Evolutionary conservation across 2,329 filamentous ascomycete species (phyloP).

Genomic region (Tolypocladium guangdongense): DNA sequence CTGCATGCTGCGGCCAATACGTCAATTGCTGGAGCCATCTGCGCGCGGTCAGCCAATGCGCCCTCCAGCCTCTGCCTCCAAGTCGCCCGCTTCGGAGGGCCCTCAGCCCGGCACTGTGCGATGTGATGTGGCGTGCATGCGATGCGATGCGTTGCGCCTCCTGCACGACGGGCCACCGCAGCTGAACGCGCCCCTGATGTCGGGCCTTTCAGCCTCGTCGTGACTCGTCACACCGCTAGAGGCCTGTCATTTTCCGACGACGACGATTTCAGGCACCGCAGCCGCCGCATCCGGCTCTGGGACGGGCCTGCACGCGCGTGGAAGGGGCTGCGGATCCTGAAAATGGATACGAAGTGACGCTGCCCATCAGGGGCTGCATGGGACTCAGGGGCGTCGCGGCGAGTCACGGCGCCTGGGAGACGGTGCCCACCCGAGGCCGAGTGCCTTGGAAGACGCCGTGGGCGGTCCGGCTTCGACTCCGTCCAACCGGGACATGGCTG

Average conservation of each 20-base stretch:
- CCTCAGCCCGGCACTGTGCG: background rate
- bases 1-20: no score
- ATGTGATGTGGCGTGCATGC: background rate
- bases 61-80: no score
- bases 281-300: background rate
- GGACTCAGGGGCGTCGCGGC: no score
- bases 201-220: constrained; percentile 2
- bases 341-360: background rate
- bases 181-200: background rate
- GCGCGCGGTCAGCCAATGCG: no score
- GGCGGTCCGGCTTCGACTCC: no score
- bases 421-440: no score
- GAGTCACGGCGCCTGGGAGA: no score
- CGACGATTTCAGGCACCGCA: background rate
- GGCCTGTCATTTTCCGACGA: background rate
- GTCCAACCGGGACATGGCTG: no score
- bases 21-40: no score
- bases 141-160: background rate
- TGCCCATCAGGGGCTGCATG: no score
- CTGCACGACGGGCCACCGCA: background rate
- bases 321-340: background rate
- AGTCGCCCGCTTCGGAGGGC: background rate
- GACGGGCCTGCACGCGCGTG: background rate
- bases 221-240: constrained; percentile 7
- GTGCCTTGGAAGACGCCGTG: no score